These are phyloP conservation scores for Didymellaceae sp. DNA, from an alignment of 2,329 filamentous ascomycete genomes.

Conservation along the genomic window DNA sequence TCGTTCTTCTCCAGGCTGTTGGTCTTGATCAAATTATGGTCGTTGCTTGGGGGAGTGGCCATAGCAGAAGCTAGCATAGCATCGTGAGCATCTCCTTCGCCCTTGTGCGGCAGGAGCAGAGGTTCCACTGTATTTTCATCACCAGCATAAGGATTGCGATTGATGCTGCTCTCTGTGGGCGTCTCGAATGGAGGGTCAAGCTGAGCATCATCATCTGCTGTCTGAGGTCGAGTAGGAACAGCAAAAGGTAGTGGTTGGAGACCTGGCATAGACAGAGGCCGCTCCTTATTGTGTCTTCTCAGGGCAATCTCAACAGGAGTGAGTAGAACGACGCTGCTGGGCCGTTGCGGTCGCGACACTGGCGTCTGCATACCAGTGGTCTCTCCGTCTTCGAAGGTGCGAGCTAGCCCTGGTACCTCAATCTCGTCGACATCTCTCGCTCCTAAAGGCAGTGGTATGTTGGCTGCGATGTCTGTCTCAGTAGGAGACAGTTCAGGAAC, in stretches of 20 bases:
- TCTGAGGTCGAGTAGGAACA: conserved; percentile 8
- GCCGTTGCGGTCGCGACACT: conserved; percentile 32
- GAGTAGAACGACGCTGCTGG: conserved; percentile 41
- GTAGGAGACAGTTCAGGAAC: conserved; percentile 53
- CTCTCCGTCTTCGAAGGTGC: conserved; percentile 64
- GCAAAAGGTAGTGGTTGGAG: conserved; percentile 30
- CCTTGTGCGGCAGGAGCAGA: conserved; percentile 3
- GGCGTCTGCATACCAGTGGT: conserved; percentile 35
- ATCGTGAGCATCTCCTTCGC: conserved; percentile 27
- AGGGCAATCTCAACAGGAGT: conserved; percentile 29
- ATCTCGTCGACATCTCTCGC: conserved; percentile 79
- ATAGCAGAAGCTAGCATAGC: conserved; percentile 44
- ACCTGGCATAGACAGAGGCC: conserved; percentile 43
- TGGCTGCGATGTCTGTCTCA: conserved; percentile 59
- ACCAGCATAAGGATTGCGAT: conserved; percentile 31
- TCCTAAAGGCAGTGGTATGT: conserved; percentile 72
- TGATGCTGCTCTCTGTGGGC: conserved; percentile 29
- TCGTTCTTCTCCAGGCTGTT: conserved; percentile 20
- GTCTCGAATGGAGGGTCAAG: conserved; percentile 33
- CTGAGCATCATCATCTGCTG: conserved; percentile 3
- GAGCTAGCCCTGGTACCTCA: conserved; percentile 74
- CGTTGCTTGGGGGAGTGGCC: conserved; percentile 24
- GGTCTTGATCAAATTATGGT: conserved; percentile 20
- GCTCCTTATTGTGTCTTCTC: conserved; percentile 26
- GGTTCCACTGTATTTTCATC: conserved; percentile 21